Conservation (phyloP, 2,329 filamentous ascomycete genomes). For the Neonectria faginata region DNA sequence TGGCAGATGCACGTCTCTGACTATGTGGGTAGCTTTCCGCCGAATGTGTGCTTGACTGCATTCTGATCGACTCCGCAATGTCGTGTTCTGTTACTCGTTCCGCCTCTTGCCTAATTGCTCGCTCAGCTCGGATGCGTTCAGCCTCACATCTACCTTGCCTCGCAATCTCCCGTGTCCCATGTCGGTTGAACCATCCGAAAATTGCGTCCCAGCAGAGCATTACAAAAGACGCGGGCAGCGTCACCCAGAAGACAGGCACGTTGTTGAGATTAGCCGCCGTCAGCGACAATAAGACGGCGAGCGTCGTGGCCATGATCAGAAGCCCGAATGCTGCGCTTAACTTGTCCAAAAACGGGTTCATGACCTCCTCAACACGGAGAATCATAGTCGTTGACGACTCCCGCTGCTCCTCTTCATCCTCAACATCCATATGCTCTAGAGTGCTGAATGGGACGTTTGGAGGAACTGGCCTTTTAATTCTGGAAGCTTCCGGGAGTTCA, state of each 20-base stretch:
- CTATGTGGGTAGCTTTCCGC: too few relatives aligned
- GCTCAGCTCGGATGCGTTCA: constrained; percentile 31
- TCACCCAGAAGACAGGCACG: constrained; percentile 74
- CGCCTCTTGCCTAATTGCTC: constrained; percentile 18
- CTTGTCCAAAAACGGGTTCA: constrained; percentile 80
- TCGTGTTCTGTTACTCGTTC: constrained; percentile 11
- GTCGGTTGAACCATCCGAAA: constrained; percentile 71
- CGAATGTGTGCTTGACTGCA: not conserved
- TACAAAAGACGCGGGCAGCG: constrained; percentile 73
- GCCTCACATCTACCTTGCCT: constrained; percentile 6
- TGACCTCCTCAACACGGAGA: constrained; percentile 76
- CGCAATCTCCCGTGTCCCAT: constrained; percentile 71
- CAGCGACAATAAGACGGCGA: constrained; percentile 73
- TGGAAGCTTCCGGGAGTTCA: constrained; percentile 69
- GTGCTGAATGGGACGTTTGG: constrained; percentile 74
- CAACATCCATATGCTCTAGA: constrained; percentile 61
- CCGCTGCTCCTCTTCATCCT: constrained; percentile 61
- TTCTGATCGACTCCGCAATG: too few relatives aligned
- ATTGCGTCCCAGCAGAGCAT: constrained; percentile 76
- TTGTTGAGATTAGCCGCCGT: constrained; percentile 69
- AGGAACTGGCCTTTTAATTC: constrained; percentile 70
- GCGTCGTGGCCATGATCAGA: constrained; percentile 73
- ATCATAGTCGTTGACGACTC: constrained; percentile 56
- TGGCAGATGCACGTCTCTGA: too few relatives aligned
- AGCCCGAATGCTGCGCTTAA: constrained; percentile 73